Conservation (phyloP, 148 eudicot genomes). For the Arctostaphylos glauca region DNA sequence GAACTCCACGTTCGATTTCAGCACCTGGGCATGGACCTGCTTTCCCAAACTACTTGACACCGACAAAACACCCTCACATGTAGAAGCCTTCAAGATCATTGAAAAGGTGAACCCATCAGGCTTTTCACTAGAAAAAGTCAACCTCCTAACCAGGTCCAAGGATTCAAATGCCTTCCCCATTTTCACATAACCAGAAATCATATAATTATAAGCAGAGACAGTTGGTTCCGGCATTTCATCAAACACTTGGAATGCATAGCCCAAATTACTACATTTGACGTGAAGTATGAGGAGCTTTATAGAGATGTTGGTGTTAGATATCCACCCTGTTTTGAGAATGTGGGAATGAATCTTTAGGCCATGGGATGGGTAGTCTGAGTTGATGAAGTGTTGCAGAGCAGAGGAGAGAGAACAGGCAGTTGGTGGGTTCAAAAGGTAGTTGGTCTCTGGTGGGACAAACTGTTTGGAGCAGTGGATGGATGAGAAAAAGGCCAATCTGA, state of each 20-base stretch:
- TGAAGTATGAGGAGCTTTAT: constrained; percentile 71
- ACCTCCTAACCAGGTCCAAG: constrained; percentile 47
- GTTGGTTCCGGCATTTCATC: constrained; percentile 69
- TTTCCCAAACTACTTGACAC: constrained; percentile 37
- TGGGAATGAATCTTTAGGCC: constrained; percentile 84
- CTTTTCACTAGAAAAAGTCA: constrained; percentile 33
- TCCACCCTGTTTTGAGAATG: constrained; percentile 63
- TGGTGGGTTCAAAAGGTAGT: constrained; percentile 23
- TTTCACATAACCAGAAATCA: constrained; percentile 69
- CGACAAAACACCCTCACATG: constrained; percentile 24
- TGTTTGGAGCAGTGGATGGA: constrained; percentile 18
- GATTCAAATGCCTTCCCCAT: constrained; percentile 37
- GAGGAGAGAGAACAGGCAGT: constrained; percentile 39
- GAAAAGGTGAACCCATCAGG: constrained; percentile 81
- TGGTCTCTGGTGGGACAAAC: constrained; percentile 4
- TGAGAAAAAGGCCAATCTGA: constrained; percentile 29
- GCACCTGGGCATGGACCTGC: constrained; percentile 70
- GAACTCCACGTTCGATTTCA: constrained; percentile 36
- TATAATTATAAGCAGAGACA: constrained; percentile 67
- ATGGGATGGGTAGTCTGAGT: constrained; percentile 63
- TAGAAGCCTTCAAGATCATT: constrained; percentile 73
- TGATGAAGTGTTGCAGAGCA: constrained; percentile 57
- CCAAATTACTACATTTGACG: constrained; percentile 48
- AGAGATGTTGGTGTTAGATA: constrained; percentile 51
- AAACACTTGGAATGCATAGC: constrained; percentile 64